Base-by-base conservation (phyloP, 208 protist species). In the Leishmania tarentolae region DNA sequence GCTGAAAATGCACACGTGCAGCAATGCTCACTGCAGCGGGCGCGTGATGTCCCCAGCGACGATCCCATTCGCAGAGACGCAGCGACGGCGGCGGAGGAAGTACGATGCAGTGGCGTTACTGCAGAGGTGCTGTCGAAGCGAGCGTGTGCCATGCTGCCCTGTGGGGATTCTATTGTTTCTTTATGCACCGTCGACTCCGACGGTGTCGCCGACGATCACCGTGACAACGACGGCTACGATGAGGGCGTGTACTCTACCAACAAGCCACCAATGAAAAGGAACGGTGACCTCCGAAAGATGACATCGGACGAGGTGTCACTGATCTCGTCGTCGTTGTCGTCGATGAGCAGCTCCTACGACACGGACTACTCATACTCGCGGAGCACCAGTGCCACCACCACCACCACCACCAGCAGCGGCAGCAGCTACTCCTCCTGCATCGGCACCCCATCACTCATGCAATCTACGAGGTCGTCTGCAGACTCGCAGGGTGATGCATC, bases 351-450 rank as follows among this genome's bases (percentile, higher is more conserved):
- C 40, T 6, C 74, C 19, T 59, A 31, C 37, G 28, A 35, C 52
- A 46, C 74, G 13, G 56, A 15, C 21, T 68, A 50, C 74, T 50
- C 74, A 4, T 19, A 24, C 56, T 77, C 52, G 53, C 52, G 5
- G 52, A 77, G 53, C 8, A n/a, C 74, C 56, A 77, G 74, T 17
- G 42, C 31, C 24, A 76, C 50, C 31, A 76, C 46, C 44, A 59
- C 72, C 50, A 63, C 72, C 44, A 63, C 72, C 50, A 63, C 72
- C 44, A 63, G 50, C 50, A 61, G 31, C 37, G 24, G 56, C 40
- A 47, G 74, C 6, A 65, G 52, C 74, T 77, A 77, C 74, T 37
- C 35, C 37, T 65, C 74, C 7, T 56, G 37, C 53, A 35, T 37
- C 13, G 44, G 56, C 35, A 47, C 46, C 37, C 37, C 74, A 47